Percentiles rank a stretch among this genome's conserved stretches.
Evolutionary conservation across 345 rosid species (phyloP).

Genomic region (Citrus reticulata): DNA sequence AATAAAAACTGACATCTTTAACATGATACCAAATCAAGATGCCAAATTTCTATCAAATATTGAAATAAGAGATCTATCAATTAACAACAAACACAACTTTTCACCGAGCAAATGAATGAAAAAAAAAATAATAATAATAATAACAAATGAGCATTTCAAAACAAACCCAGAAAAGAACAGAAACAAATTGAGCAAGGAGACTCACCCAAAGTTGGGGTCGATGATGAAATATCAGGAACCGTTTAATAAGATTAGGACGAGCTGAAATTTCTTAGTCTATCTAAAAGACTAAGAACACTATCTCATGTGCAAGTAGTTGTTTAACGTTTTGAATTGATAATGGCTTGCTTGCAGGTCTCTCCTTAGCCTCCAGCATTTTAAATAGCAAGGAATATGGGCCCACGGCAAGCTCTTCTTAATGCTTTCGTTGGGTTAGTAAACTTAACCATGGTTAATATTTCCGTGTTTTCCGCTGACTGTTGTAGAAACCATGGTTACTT

Average conservation of each 20-base stretch:
- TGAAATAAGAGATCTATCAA: constrained; percentile 20
- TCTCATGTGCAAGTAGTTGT: neutral
- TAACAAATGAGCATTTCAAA: constrained; percentile 1
- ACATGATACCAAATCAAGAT: neutral
- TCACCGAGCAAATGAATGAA: neutral
- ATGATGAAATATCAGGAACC: constrained; percentile 2
- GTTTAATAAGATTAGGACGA: neutral
- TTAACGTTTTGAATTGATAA: constrained; percentile 3
- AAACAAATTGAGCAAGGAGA: neutral
- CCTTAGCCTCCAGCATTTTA: neutral
- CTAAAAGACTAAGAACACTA: neutral
- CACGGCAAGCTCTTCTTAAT: neutral
- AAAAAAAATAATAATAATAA: neutral
- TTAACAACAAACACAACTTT: neutral
- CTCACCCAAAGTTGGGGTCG: constrained; percentile 18
- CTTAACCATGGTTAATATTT: constrained; percentile 48
- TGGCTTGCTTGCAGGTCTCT: constrained; percentile 4
- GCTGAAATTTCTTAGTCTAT: neutral
- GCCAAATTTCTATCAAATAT: neutral
- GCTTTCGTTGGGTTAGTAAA: neutral
- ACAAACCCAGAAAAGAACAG: constrained; percentile 1
- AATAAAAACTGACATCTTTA: neutral
- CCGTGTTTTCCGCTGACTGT: constrained; percentile 27
- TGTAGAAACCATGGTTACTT: constrained; percentile 55
- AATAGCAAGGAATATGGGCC: constrained; percentile 7